Percentiles rank a stretch among this genome's conserved stretches.
Evolutionary conservation across 345 rosid species (phyloP).

Genomic region (Citrus reticulata): DNA sequence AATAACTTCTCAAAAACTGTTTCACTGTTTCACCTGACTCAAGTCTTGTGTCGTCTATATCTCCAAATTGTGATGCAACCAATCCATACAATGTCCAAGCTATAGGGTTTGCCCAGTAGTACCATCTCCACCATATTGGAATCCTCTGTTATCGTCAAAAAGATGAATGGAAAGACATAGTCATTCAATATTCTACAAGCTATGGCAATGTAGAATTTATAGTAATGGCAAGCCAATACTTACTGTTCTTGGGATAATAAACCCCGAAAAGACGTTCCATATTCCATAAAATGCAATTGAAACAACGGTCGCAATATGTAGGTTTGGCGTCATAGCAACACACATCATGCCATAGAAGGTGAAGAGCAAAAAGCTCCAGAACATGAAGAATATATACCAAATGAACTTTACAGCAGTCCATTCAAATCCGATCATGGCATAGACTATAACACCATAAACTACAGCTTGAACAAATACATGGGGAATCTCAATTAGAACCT

Average conservation of each 20-base stretch:
- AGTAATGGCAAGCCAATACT: neutral
- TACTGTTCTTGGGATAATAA: constrained; percentile 37
- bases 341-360: constrained; percentile 50
- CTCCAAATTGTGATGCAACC: constrained; percentile 29
- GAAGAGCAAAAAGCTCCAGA: constrained; percentile 43
- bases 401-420: constrained; percentile 37
- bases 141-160: constrained; percentile 17
- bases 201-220: neutral
- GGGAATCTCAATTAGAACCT: constrained; percentile 43
- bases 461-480: constrained; percentile 31
- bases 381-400: constrained; percentile 46
- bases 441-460: constrained; percentile 14
- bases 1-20: constrained; percentile 23
- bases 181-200: neutral
- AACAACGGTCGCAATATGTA: constrained; percentile 31
- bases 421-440: constrained; percentile 35
- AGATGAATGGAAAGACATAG: neutral
- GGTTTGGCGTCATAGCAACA: constrained; percentile 41
- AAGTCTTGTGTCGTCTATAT: neutral
- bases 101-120: neutral
- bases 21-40: constrained; percentile 19
- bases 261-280: constrained; percentile 51
- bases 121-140: constrained; percentile 34
- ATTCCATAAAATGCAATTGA: constrained; percentile 31
- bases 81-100: constrained; percentile 31